Base-by-base conservation (phyloP, 2,329 filamentous ascomycete species). In the Knoxdaviesia proteae region DNA sequence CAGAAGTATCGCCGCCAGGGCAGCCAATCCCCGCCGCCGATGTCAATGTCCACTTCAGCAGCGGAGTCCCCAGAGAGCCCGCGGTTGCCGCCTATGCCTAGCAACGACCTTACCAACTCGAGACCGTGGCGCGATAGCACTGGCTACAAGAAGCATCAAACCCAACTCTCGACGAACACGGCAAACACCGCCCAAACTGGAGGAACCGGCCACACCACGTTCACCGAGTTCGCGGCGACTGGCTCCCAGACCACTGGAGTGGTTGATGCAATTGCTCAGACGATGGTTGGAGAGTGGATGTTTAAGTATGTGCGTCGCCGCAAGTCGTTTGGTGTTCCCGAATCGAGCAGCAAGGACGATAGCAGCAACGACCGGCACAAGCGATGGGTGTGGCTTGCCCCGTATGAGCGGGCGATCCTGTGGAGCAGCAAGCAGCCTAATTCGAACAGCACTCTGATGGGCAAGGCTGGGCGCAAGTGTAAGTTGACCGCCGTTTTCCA, bases 391-490 rank as follows among this genome's bases (percentile, higher is more conserved):
- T 98, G 90, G 90, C 71, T 98, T 48, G 90, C 88, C 11, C 90
- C 90, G 3, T 96, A 98, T 54, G 90, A 98, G 60, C 72, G 87
- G 48, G 80, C 88, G 8, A 88, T 98, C 46, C 83, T 98, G 58
- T 98, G 90, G 90, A 94, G 88, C 59, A 93, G 81, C 67, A 94
- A 93, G 66, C 90, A 98, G 60, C 90, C 90, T 10, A 84, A 78
- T 7, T 84, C 78, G 51, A 86, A 87, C 33, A 80, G 75, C 52
- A 88, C 87, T 33, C 61, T 98, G 58, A 70, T 96, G 67, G 90
- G 90, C 50, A 98, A 96, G 65, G 81, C 80, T 55, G 90, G 90
- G 43, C 78, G 90, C 51, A 98, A 96, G 62, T 63, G 88, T 94
- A 69, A 77, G 86, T 75, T 45, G 45, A 7, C 8, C 9, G 7